Evolutionary conservation across 2,329 filamentous ascomycete genomes (phyloP).

Genomic region (Cadophora sp.): DNA sequence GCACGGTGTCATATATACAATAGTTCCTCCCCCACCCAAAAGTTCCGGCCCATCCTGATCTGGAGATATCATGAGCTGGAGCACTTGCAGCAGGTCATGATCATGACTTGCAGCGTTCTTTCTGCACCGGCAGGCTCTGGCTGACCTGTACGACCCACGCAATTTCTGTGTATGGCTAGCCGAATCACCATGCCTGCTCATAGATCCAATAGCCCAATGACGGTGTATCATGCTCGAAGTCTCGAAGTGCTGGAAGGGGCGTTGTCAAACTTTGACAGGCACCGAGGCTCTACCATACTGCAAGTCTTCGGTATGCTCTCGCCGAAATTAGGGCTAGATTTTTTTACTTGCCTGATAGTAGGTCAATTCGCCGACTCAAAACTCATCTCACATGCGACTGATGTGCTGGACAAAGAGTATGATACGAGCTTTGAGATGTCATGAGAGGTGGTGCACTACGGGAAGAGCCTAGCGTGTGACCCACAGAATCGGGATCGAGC

Average conservation of each 20-base stretch:
- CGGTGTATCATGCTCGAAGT: neutral
- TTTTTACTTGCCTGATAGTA: neutral
- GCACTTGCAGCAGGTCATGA: conserved; percentile 9
- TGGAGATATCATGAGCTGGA: conserved; percentile 1
- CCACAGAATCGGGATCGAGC: neutral
- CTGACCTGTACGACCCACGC: neutral
- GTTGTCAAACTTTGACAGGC: neutral
- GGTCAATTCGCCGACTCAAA: neutral
- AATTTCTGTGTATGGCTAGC: neutral
- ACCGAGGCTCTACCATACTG: conserved; percentile 1
- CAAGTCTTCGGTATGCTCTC: neutral
- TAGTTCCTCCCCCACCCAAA: neutral
- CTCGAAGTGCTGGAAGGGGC: neutral
- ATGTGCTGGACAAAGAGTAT: neutral
- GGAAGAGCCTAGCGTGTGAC: conserved; percentile 8
- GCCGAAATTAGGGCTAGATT: neutral
- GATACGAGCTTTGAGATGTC: neutral
- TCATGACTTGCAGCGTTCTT: conserved; percentile 1
- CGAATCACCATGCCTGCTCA: neutral
- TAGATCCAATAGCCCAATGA: neutral
- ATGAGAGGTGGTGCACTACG: conserved; percentile 7
- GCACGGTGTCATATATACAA: neutral
- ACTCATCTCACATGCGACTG: neutral
- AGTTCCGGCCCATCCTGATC: neutral
- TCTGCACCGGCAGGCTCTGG: neutral